A percentile compares a stretch with the other conserved stretches of the same genome.
Evolutionary conservation across 495 filamentous ascomycete species (phyloP).

Genomic region (Talaromyces proteolyticus): DNA sequence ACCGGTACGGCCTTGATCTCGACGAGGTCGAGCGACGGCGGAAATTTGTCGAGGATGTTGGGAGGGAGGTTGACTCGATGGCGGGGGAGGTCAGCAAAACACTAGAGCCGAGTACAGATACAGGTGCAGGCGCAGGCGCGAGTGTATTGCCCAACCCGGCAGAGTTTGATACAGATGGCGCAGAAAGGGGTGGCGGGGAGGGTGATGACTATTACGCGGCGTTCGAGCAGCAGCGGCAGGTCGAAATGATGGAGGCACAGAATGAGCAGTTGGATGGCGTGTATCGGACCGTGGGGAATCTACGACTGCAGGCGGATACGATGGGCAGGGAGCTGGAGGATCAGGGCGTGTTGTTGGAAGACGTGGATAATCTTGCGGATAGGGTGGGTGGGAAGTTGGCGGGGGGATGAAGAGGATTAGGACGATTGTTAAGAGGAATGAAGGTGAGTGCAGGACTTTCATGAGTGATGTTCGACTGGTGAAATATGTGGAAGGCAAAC

Average conservation of each 20-base stretch:
- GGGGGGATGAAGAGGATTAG: constrained; percentile 80
- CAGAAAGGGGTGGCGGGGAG: constrained; percentile 18
- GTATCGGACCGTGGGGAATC: constrained; percentile 83
- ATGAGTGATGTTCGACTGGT: too few relatives aligned
- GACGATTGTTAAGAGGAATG: constrained; percentile 82
- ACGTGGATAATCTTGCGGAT: constrained; percentile 76
- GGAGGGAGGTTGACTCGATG: constrained; percentile 83
- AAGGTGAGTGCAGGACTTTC: too few relatives aligned
- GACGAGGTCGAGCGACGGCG: constrained; percentile 77
- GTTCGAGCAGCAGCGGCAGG: constrained; percentile 88
- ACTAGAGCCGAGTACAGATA: constrained; percentile 24
- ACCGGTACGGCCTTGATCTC: constrained; percentile 79
- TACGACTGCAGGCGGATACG: constrained; percentile 82
- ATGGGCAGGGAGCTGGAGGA: constrained; percentile 97
- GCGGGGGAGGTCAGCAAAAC: constrained; percentile 65
- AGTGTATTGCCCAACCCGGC: constrained; percentile 62
- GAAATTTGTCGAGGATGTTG: constrained; percentile 83
- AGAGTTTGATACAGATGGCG: constrained; percentile 49
- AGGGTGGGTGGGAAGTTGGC: constrained; percentile 80
- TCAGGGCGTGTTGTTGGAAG: constrained; percentile 74
- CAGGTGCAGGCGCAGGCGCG: constrained; percentile 10
- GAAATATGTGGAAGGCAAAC: too few relatives aligned
- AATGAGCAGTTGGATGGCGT: constrained; percentile 90
- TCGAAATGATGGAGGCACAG: constrained; percentile 90
- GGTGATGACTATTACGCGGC: constrained; percentile 71